Evolutionary conservation across 768 basidiomycete species (phyloP).

Genomic region (Mycena sanguinolenta): DNA sequence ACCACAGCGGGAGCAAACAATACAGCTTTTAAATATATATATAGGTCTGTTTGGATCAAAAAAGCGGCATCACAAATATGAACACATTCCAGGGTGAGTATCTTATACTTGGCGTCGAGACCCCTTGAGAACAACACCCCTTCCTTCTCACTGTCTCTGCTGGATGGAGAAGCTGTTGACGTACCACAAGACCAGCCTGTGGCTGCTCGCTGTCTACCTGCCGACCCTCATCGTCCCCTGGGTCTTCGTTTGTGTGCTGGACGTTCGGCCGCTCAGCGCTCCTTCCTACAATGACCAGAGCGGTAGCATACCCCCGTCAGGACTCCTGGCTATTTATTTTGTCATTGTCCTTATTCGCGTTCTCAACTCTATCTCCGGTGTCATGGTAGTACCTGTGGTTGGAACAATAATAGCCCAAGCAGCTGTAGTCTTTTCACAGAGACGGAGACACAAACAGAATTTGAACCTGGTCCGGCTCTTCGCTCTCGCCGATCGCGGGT

Average conservation of each 20-base stretch:
- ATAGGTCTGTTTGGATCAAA: too few species aligned
- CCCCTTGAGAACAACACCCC: too few species aligned
- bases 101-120: too few species aligned
- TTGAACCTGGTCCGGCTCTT: slow-evolving; percentile 1
- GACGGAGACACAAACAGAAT: background rate
- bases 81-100: too few species aligned
- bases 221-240: slow-evolving; percentile 15
- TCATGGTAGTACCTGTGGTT: slow-evolving; percentile 12
- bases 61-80: too few species aligned
- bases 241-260: slow-evolving; percentile 16
- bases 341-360: slow-evolving; percentile 1
- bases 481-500: slow-evolving; percentile 2
- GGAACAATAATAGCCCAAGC: slow-evolving; percentile 9
- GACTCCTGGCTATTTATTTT: background rate
- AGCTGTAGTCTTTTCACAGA: slow-evolving; percentile 6
- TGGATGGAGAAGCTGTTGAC: slow-evolving; percentile 24
- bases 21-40: too few species aligned
- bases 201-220: slow-evolving; percentile 11
- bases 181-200: slow-evolving; percentile 5
- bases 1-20: too few species aligned
- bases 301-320: slow-evolving; percentile 3
- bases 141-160: slow-evolving; percentile 38
- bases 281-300: slow-evolving; percentile 7
- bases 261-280: too few species aligned
- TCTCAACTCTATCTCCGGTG: slow-evolving; percentile 5